Base-by-base conservation (phyloP, 495 filamentous ascomycete species). In the Hypomontagnella submonticulosa region DNA sequence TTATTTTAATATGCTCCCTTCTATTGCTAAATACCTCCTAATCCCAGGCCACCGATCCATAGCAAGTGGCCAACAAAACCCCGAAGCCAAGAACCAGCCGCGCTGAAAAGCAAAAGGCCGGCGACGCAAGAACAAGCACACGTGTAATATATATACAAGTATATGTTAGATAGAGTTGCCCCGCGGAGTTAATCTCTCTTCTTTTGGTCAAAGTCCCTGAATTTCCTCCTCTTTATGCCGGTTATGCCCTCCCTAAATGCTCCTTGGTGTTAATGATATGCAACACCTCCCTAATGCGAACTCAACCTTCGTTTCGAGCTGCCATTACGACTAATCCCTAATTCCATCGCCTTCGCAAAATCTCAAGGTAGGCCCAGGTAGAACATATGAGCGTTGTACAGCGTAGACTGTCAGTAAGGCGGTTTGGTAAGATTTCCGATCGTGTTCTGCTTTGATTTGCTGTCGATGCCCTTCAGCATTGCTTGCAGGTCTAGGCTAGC, bases 391-490 rank as follows among this genome's bases (percentile, higher is more conserved):
- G 33, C 55, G 16, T 56, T 46, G 20, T 57, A 51, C 11, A 56
- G 44, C 60, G 56, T 51, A 49, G 13, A 58, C 47, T 43, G 59
- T 74, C 40, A 83, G 62, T 81, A 82, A 56, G 80, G 80, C 23
- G 80, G 80, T 57, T 68, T 77, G 30, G 75, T 79, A 27, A 78
- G 66, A 42, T 76, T 75, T 40, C 73, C 75, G 15, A 82, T 42
- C 12, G 75, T 78, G 33, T 66, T 73, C 61, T 80, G 76, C 32
- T 74, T 72, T 1, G 72, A 73, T 20, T 76, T 76, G 62, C 77
- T 78, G 64, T 83, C 78, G 66, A 83, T 82, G 6, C 79, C 79
- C 57, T 70, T 79, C 12, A 83, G 66, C 61, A 83, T 61, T 20
- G 79, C 73, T 50, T 79, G 71, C 15, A 83, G 63, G 51, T 83